Evolutionary conservation across 106 monocot species (phyloP).

Genomic region (Cymbidium sinense): DNA sequence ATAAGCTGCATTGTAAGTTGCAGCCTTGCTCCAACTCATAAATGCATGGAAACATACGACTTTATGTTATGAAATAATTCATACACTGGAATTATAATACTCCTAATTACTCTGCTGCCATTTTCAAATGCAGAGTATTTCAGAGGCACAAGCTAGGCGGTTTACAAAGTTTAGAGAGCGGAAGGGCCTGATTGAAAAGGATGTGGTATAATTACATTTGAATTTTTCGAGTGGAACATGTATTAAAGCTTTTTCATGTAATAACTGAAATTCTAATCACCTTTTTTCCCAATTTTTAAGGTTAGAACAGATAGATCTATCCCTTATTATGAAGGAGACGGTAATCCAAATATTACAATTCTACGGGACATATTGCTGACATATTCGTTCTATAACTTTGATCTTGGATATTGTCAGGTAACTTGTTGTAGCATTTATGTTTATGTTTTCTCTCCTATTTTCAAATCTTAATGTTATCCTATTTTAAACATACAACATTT

Average conservation of each 20-base stretch:
- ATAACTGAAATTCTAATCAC: background rate
- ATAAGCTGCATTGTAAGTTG: too few species aligned
- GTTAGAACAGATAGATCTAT: slow-evolving; percentile 91
- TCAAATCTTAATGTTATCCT: background rate
- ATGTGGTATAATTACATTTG: slow-evolving; percentile 49
- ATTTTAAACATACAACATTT: background rate
- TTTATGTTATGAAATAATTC: background rate
- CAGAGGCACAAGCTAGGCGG: slow-evolving; percentile 69
- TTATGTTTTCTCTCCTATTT: background rate
- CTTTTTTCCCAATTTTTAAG: slow-evolving; percentile 26
- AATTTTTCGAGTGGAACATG: background rate
- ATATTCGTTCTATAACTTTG: slow-evolving; percentile 98
- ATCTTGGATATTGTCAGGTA: slow-evolving; percentile 98
- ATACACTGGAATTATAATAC: background rate
- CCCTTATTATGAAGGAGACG: slow-evolving; percentile 87
- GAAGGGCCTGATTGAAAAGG: slow-evolving; percentile 92
- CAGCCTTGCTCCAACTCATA: background rate
- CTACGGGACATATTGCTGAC: slow-evolving; percentile 89
- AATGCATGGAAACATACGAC: background rate
- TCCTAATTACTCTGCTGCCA: background rate
- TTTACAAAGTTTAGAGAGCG: slow-evolving; percentile 93
- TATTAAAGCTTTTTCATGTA: background rate
- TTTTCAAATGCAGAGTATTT: slow-evolving; percentile 57
- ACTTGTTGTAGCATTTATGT: background rate
- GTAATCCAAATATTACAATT: slow-evolving; percentile 63